Percentiles rank a stretch among this genome's conserved stretches.
phyloP scores from a whole-genome alignment of 805 yeast species.

The Gaillardinia entomophila region DNA sequence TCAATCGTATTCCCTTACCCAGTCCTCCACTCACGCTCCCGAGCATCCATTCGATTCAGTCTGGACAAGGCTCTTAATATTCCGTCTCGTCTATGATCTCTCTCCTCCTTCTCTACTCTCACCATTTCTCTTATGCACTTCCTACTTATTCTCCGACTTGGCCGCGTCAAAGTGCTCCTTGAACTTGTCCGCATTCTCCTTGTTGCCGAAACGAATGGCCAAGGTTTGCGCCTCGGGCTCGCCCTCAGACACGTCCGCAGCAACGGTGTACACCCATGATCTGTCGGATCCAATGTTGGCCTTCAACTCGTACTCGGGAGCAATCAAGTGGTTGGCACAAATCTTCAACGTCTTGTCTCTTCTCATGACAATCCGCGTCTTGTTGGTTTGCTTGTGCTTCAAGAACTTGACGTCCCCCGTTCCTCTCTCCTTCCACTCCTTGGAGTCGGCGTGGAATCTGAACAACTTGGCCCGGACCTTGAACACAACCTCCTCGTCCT shows the following conservation, averaged over 20 bases:
- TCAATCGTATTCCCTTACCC: too few relatives aligned
- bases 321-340: slow-evolving; percentile 92
- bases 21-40: too few relatives aligned
- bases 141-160: slow-evolving; percentile 55
- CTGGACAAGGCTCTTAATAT: too few relatives aligned
- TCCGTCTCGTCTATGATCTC: too few relatives aligned
- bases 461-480: slow-evolving; percentile 94
- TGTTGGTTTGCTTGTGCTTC: slow-evolving; percentile 75
- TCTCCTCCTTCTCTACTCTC: too few relatives aligned
- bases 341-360: slow-evolving; percentile 97
- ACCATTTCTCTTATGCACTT: neutral
- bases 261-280: slow-evolving; percentile 95
- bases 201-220: slow-evolving; percentile 91
- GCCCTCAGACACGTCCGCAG: slow-evolving; percentile 94
- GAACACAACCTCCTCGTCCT: slow-evolving; percentile 73
- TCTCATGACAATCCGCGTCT: slow-evolving; percentile 94
- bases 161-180: slow-evolving; percentile 89
- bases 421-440: slow-evolving; percentile 99
- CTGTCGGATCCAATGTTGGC: slow-evolving; percentile 96
- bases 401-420: slow-evolving; percentile 96
- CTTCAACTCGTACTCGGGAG: slow-evolving; percentile 75
- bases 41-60: too few relatives aligned
- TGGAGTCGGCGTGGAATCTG: slow-evolving; percentile 75
- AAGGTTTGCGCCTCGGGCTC: slow-evolving; percentile 93
- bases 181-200: slow-evolving; percentile 92